phyloP scores from a whole-genome alignment of 129 eudicot species.

The Arctium lappa region DNA sequence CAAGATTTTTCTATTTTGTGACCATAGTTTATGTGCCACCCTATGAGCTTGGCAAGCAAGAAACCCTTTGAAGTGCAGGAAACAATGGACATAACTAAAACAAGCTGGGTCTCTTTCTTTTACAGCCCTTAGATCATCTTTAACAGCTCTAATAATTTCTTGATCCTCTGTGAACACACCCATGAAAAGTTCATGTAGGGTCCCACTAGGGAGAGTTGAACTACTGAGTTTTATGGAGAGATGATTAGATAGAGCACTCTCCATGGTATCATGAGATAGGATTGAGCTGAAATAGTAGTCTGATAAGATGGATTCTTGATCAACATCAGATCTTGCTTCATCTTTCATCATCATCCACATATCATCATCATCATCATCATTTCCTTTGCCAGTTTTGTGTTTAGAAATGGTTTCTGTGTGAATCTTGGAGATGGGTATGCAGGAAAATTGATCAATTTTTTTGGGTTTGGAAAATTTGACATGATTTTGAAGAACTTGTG shows the following conservation, averaged over 20 bases:
- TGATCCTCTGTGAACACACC: conserved; percentile 47
- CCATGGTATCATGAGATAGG: conserved; percentile 57
- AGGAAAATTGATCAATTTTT: conserved; percentile 39
- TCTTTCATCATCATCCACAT: conserved; percentile 65
- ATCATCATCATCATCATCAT: conserved; percentile 21
- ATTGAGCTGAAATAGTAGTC: conserved; percentile 59
- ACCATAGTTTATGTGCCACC: conserved; percentile 72
- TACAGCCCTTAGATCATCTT: conserved; percentile 70
- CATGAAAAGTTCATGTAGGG: conserved; percentile 64
- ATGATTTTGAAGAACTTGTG: conserved; percentile 13
- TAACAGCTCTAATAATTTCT: conserved; percentile 51
- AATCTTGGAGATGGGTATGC: conserved; percentile 43
- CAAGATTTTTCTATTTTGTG: conserved; percentile 54
- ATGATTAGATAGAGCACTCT: conserved; percentile 65
- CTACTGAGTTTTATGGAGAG: conserved; percentile 57
- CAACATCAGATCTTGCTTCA: conserved; percentile 64
- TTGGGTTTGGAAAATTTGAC: conserved; percentile 26
- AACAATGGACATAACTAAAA: conserved; percentile 83
- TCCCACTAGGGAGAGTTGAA: conserved; percentile 47
- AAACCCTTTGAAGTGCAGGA: conserved; percentile 81
- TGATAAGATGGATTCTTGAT: conserved; percentile 78
- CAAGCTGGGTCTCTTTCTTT: conserved; percentile 98
- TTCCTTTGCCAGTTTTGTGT: not conserved
- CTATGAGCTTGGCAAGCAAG: conserved; percentile 92
- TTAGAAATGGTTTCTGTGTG: conserved; percentile 18